Percentiles rank a stretch among this genome's conserved stretches.
Conservation (phyloP, 1,284 basidiomycete genomes). For the Volvariella surrecta region DNA sequence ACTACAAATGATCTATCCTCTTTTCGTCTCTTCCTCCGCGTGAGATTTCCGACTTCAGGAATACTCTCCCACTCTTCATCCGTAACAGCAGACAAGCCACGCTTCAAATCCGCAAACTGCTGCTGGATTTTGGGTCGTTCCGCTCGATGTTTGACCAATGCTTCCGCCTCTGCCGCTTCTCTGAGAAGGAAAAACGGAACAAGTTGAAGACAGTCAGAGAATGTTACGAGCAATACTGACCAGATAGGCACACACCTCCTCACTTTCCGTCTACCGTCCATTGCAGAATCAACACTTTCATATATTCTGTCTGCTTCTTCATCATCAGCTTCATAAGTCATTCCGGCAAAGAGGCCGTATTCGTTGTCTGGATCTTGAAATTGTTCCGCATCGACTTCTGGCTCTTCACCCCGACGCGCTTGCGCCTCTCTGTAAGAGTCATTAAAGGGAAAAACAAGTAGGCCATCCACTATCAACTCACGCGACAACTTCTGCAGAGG, state of each 20-base stretch:
- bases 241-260: constrained; percentile 55
- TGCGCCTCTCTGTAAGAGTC: constrained; percentile 60
- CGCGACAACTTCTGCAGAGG: constrained; percentile 84
- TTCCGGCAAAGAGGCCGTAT: constrained; percentile 91
- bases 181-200: constrained; percentile 40
- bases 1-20: constrained; percentile 85
- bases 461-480: constrained; percentile 19
- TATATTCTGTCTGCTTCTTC: constrained; percentile 97
- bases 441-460: constrained; percentile 19
- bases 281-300: constrained; percentile 81
- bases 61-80: constrained; percentile 93
- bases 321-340: constrained; percentile 95
- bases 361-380: constrained; percentile 98
- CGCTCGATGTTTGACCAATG: constrained; percentile 64
- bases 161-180: constrained; percentile 68
- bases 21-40: constrained; percentile 83
- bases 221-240: background rate
- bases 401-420: constrained; percentile 78
- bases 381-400: constrained; percentile 80
- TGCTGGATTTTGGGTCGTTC: constrained; percentile 87
- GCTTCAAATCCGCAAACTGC: constrained; percentile 93
- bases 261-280: constrained; percentile 80
- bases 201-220: background rate
- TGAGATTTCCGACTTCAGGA: constrained; percentile 94
- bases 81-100: constrained; percentile 78